Percentiles rank a stretch among this genome's conserved stretches.
phyloP scores from a whole-genome alignment of 371 early-diverging fungal genomes.

The Rhizopus sp. region DNA sequence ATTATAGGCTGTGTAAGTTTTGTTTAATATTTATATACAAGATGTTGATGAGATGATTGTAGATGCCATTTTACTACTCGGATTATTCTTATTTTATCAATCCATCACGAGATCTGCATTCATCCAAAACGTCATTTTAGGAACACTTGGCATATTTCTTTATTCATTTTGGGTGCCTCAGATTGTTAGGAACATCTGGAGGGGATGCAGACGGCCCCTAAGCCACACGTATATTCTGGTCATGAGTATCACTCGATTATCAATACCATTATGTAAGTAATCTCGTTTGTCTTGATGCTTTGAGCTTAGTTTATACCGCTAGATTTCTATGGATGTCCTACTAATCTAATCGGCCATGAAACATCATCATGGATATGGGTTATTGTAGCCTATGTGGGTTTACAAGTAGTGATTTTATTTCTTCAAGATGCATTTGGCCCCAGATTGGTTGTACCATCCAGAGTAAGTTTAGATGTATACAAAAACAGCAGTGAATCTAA shows the following conservation, averaged over 20 bases:
- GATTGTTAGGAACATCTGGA: conserved; percentile 63
- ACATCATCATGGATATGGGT: conserved; percentile 57
- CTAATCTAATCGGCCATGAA: conserved; percentile 57
- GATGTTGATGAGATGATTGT: conserved; percentile 1
- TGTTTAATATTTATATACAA: not conserved
- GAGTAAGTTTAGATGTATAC: conserved; percentile 33
- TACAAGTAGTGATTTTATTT: conserved; percentile 63
- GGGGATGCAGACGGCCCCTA: conserved; percentile 66
- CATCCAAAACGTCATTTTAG: conserved; percentile 52
- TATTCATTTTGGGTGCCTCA: conserved; percentile 87
- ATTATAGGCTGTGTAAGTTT: conserved; percentile 26
- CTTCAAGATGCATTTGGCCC: conserved; percentile 75
- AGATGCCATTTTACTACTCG: conserved; percentile 64
- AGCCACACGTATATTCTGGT: conserved; percentile 62
- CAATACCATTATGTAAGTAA: conserved; percentile 62
- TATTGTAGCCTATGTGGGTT: conserved; percentile 54
- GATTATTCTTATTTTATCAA: conserved; percentile 67
- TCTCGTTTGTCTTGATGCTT: not conserved
- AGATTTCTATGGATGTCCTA: conserved; percentile 66
- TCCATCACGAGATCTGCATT: conserved; percentile 59
- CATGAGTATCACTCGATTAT: conserved; percentile 62
- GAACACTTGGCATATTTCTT: conserved; percentile 48
- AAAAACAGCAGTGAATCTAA: not conserved
- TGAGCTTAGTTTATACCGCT: not conserved
- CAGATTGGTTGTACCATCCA: conserved; percentile 73